These are phyloP conservation scores for Ceratocystis papillata DNA, from an alignment of 2,329 filamentous ascomycete species.

Conservation along the genomic window DNA sequence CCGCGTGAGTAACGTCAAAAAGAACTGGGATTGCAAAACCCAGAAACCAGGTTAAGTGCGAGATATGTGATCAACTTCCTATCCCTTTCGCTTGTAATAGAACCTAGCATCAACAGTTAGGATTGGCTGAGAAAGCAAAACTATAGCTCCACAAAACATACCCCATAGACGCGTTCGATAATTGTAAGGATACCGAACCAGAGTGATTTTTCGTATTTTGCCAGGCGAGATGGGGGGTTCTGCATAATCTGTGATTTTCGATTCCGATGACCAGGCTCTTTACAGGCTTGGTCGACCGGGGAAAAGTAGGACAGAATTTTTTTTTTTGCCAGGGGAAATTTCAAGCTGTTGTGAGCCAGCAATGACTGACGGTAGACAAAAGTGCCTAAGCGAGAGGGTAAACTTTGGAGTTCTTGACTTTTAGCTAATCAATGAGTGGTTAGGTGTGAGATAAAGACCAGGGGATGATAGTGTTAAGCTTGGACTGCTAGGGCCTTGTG, in stretches of 20 bases:
- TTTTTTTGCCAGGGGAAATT: not conserved
- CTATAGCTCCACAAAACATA: constrained; percentile 10
- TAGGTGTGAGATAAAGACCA: no score
- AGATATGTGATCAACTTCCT: constrained; percentile 1
- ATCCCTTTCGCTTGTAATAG: constrained; percentile 4
- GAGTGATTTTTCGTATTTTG: not conserved
- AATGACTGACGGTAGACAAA: no score
- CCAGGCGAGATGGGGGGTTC: not conserved
- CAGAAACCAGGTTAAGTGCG: constrained; percentile 10
- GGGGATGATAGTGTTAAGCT: no score
- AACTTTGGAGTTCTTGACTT: no score
- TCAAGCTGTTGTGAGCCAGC: not conserved
- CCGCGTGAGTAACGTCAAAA: constrained; percentile 2
- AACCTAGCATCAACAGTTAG: constrained; percentile 5
- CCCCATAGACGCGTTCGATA: not conserved
- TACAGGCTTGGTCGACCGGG: not conserved
- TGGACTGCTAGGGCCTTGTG: no score
- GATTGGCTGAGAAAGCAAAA: constrained; percentile 5
- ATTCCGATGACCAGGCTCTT: not conserved
- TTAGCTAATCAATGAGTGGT: no score
- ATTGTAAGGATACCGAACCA: not conserved
- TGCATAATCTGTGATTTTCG: constrained; percentile 2
- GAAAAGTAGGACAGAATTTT: not conserved
- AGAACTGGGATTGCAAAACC: not conserved
- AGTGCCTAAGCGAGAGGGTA: no score